Conservation (phyloP, 1,139 yeast species). For the Zygosaccharomyces pseudobailii region DNA sequence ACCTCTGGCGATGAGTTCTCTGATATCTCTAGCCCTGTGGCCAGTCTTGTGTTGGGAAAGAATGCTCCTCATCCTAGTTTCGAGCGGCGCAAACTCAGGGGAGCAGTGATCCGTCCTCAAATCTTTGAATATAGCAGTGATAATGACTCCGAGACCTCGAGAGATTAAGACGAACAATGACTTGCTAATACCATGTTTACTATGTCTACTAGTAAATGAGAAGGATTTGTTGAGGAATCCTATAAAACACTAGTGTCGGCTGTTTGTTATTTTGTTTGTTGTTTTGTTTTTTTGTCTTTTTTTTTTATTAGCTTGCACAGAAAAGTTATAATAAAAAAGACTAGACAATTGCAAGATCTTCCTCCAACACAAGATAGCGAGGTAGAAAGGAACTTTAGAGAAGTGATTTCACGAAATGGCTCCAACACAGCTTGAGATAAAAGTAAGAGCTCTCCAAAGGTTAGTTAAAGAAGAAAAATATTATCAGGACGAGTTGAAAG, state of each 20-base stretch:
- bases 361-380: background rate
- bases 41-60: slow-evolving; percentile 2
- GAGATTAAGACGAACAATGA: background rate
- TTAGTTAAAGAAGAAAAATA: slow-evolving; percentile 65
- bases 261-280: too few relatives aligned
- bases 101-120: background rate
- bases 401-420: slow-evolving; percentile 44
- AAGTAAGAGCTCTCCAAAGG: slow-evolving; percentile 67
- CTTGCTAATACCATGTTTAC: too few relatives aligned
- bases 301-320: background rate
- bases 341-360: background rate
- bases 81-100: background rate
- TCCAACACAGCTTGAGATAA: slow-evolving; percentile 73
- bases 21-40: slow-evolving; percentile 14
- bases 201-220: too few relatives aligned
- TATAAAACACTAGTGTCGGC: too few relatives aligned
- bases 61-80: background rate
- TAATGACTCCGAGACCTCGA: background rate
- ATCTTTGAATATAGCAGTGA: slow-evolving; percentile 1
- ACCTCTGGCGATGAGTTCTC: slow-evolving; percentile 28
- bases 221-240: too few relatives aligned
- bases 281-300: background rate
- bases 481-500: slow-evolving; percentile 60
- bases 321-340: background rate
- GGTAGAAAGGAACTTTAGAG: background rate